Evolutionary conservation across 2,329 filamentous ascomycete genomes (phyloP).

Genomic region (Dactylellina sp.): DNA sequence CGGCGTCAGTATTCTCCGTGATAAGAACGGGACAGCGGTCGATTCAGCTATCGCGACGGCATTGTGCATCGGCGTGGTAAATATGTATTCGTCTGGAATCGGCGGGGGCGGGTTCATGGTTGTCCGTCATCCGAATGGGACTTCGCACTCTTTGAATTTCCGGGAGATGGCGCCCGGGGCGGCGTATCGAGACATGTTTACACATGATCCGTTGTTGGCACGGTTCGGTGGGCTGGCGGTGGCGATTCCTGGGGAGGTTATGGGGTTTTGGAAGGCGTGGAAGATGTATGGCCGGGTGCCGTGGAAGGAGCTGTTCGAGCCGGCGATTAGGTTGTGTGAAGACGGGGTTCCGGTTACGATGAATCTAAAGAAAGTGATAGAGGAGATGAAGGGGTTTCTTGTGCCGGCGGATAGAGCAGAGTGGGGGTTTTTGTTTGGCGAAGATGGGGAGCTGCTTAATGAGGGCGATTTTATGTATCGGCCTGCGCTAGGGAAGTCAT

Average conservation of each 20-base stretch:
- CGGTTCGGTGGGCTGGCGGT: constrained; percentile 58
- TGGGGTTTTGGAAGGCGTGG: constrained; percentile 58
- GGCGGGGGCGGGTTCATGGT: constrained; percentile 61
- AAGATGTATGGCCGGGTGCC: constrained; percentile 58
- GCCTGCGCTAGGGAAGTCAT: constrained; percentile 56
- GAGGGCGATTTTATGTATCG: constrained; percentile 59
- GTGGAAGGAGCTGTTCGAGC: constrained; percentile 59
- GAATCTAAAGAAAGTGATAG: constrained; percentile 51
- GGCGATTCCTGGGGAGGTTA: constrained; percentile 59
- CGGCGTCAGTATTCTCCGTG: constrained; percentile 58
- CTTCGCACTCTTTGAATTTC: constrained; percentile 59
- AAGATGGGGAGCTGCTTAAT: constrained; percentile 52
- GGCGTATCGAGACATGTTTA: constrained; percentile 59
- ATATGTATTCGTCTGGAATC: constrained; percentile 59
- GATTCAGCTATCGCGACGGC: constrained; percentile 60
- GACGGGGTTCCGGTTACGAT: constrained; percentile 57
- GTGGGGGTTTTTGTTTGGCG: constrained; percentile 59
- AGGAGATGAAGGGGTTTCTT: constrained; percentile 54
- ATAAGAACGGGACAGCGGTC: constrained; percentile 59
- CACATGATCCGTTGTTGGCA: constrained; percentile 56
- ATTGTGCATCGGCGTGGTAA: constrained; percentile 59
- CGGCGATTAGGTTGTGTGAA: constrained; percentile 57
- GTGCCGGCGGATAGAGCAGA: constrained; percentile 40
- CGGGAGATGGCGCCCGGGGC: constrained; percentile 59
- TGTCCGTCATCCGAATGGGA: constrained; percentile 57